Evolutionary conservation across 116 monocot species (phyloP), one percentile per base, ranked within the genome.

Genomic region (Iris pallida): DNA sequence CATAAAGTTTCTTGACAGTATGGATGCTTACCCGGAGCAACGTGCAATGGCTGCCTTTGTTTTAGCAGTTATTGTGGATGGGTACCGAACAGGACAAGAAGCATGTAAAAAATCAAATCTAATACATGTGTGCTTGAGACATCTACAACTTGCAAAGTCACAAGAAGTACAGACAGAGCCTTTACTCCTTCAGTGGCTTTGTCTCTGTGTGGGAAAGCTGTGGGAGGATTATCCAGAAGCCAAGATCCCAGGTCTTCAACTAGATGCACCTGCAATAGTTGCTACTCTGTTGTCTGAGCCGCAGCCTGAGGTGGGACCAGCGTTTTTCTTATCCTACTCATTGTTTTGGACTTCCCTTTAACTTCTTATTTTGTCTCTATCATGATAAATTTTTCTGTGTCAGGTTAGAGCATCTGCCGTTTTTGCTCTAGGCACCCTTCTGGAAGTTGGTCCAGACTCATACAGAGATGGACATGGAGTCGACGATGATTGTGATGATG

Each of bases 11-110:
- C 93, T 97, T 47, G 97, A 97, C 75, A 90, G 92, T 54, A 52
- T 83, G 71, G 97, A 97, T 75, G 87, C 90, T 61, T 97, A 76
- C 66, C 93, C 97, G 6, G 92, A 97, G 57, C 97, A 97, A 75
- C 89, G 87, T 13, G 97, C 97, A 20, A 97, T 97, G 97, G 97
- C 97, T 74, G 97, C 97, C 49, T 97, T 97, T 85, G 87, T 97
- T 63, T 81, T 97, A 73, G 86, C 97, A 65, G 97, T 97, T 58
- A 90, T 92, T 79, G 83, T 92, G 17, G 97, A 97, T 74, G 97
- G 97, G 16, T 85, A 97, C 57, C 79, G 76, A 45, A 79, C 71
- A 43, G 97, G 97, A 8, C 92, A 97, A 73, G 93, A 97, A 63
- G 90, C 87, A 51, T 97, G 97, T 63, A 63, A 85, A 54, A 85